These are phyloP conservation scores for Sordaria brevicollis DNA, from an alignment of 495 filamentous ascomycete species.

Conservation along the genomic window DNA sequence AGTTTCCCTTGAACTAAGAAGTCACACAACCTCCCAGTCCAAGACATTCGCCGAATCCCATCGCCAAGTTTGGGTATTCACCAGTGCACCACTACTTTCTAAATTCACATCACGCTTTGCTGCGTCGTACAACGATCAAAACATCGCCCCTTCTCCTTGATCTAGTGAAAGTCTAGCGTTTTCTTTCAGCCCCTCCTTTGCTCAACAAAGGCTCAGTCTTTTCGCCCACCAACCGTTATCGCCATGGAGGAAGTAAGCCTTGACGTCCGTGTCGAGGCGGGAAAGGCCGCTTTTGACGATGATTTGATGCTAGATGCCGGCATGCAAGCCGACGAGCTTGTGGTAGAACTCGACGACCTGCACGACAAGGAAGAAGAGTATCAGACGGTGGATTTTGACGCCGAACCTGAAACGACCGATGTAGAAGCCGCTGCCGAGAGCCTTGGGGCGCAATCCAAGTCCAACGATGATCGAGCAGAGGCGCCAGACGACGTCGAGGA, in stretches of 20 bases:
- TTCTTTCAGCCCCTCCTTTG: neutral
- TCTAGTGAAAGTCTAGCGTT: neutral
- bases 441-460: conserved; percentile 1
- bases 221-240: neutral
- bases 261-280: conserved; percentile 8
- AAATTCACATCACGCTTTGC: neutral
- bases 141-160: neutral
- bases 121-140: neutral
- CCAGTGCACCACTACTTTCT: neutral
- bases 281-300: conserved; percentile 18
- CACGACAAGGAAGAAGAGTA: conserved; percentile 5
- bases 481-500: conserved; percentile 19
- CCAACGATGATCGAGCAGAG: neutral
- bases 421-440: conserved; percentile 15
- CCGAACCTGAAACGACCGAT: neutral
- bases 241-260: conserved; percentile 17
- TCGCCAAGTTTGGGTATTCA: neutral
- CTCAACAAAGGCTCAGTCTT: neutral
- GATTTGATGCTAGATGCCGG: conserved; percentile 13
- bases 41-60: neutral
- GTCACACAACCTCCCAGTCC: neutral
- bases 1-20: neutral
- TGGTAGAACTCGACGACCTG: conserved; percentile 15
- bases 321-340: conserved; percentile 19
- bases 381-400: neutral